These are phyloP conservation scores for Pneumocystis sp. DNA, from an alignment of 1,139 yeast species.

Conservation along the genomic window DNA sequence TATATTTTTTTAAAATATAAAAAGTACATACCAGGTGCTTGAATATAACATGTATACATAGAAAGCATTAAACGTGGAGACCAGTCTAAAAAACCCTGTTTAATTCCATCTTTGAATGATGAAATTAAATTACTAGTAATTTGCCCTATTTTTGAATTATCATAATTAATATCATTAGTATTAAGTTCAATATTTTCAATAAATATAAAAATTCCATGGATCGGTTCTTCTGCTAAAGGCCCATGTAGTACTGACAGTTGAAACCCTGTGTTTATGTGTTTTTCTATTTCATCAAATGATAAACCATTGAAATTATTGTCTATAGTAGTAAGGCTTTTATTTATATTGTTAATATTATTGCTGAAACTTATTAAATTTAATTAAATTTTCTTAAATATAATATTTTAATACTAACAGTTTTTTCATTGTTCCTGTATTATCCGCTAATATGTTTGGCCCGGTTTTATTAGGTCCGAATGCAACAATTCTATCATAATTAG, in stretches of 20 bases:
- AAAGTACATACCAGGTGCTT: slow-evolving; percentile 32
- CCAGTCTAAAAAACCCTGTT: slow-evolving; percentile 54
- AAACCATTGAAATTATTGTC: neutral
- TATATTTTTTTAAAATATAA: neutral
- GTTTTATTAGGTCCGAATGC: slow-evolving; percentile 64
- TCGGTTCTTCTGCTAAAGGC: slow-evolving; percentile 75
- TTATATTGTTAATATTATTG: neutral
- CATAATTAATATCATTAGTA: slow-evolving; percentile 11
- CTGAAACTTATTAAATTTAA: slow-evolving; percentile 1
- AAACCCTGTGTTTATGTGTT: slow-evolving; percentile 65
- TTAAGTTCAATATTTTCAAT: slow-evolving; percentile 26
- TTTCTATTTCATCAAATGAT: slow-evolving; percentile 31
- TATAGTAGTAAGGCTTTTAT: neutral
- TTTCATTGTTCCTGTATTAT: slow-evolving; percentile 26
- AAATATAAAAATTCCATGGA: slow-evolving; percentile 61
- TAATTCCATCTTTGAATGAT: slow-evolving; percentile 57
- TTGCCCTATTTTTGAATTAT: slow-evolving; percentile 6
- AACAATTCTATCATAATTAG: slow-evolving; percentile 32
- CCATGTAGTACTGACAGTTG: slow-evolving; percentile 74
- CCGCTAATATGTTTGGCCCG: slow-evolving; percentile 65
- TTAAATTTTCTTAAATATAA: neutral
- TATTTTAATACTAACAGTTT: neutral
- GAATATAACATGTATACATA: slow-evolving; percentile 86
- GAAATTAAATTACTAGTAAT: slow-evolving; percentile 57
- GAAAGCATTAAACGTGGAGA: slow-evolving; percentile 86